phyloP scores from a whole-genome alignment of 2,329 filamentous ascomycete genomes.

The Cylindrodendrum hubeiense region DNA sequence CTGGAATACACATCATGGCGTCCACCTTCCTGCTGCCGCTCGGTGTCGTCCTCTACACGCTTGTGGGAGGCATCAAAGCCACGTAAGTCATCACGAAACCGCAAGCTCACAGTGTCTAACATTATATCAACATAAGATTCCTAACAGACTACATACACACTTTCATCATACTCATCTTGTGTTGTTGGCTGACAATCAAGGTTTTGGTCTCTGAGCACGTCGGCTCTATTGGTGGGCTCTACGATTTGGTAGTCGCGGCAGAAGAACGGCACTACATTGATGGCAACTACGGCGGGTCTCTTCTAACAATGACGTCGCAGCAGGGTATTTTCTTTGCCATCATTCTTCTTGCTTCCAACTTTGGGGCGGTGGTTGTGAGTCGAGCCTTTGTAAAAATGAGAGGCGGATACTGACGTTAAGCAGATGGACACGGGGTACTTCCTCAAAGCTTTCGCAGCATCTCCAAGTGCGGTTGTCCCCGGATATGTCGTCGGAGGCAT shows the following conservation, averaged over 20 bases:
- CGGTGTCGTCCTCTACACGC: neutral
- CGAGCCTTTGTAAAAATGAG: too few species aligned
- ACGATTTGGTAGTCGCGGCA: slow-evolving; percentile 79
- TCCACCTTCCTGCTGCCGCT: slow-evolving; percentile 79
- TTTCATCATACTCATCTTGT: slow-evolving; percentile 82
- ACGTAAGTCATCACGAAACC: too few species aligned
- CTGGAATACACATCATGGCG: slow-evolving; percentile 70
- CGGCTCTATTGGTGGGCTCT: slow-evolving; percentile 81
- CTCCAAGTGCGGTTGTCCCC: slow-evolving; percentile 84
- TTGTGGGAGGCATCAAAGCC: neutral
- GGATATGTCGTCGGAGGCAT: slow-evolving; percentile 89
- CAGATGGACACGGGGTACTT: slow-evolving; percentile 90
- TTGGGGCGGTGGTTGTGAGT: slow-evolving; percentile 49
- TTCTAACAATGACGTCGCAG: slow-evolving; percentile 49
- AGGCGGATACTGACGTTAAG: too few species aligned
- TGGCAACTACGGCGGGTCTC: slow-evolving; percentile 84
- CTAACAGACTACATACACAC: slow-evolving; percentile 89
- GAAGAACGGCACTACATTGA: slow-evolving; percentile 77
- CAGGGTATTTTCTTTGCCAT: neutral
- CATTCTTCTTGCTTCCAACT: neutral
- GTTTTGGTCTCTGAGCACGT: slow-evolving; percentile 81
- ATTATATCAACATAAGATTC: slow-evolving; percentile 55
- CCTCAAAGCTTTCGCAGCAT: slow-evolving; percentile 91
- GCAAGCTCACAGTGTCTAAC: too few species aligned
- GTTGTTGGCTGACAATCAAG: slow-evolving; percentile 85